Percentiles rank a stretch among this genome's conserved stretches.
Conservation (phyloP, 371 early-diverging fungal genomes). For the Dichotomocladium elegans region DNA sequence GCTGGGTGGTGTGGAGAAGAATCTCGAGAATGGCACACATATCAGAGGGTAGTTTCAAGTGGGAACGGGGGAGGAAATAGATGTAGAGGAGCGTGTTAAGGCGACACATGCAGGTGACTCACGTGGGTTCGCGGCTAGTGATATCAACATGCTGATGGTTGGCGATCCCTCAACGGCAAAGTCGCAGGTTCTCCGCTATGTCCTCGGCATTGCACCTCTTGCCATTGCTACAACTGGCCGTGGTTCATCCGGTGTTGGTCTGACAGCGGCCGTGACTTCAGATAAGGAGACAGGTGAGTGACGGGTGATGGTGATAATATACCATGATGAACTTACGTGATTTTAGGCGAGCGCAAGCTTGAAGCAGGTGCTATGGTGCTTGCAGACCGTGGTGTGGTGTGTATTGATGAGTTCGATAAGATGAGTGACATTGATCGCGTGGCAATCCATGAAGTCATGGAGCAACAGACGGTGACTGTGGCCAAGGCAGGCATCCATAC, state of each 20-base stretch:
- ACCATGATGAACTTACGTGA: neutral
- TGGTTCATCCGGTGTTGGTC: slow-evolving; percentile 97
- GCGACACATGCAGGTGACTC: slow-evolving; percentile 16
- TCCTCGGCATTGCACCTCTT: slow-evolving; percentile 87
- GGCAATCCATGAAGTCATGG: slow-evolving; percentile 99
- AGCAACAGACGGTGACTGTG: slow-evolving; percentile 98
- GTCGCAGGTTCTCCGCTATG: slow-evolving; percentile 90
- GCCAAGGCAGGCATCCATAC: slow-evolving; percentile 99
- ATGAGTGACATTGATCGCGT: slow-evolving; percentile 99
- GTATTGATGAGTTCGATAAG: slow-evolving; percentile 99
- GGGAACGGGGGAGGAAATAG: neutral
- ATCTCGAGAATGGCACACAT: slow-evolving; percentile 91
- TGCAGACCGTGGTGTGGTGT: slow-evolving; percentile 98
- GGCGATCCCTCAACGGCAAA: slow-evolving; percentile 99
- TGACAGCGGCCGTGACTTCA: slow-evolving; percentile 93
- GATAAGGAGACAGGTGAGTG: slow-evolving; percentile 73
- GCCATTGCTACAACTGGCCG: slow-evolving; percentile 96
- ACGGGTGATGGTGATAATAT: neutral
- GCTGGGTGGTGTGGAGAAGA: slow-evolving; percentile 96
- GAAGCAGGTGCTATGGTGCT: slow-evolving; percentile 99
- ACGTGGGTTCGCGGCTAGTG: slow-evolving; percentile 42
- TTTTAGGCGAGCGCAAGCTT: slow-evolving; percentile 74
- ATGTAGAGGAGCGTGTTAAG: no score
- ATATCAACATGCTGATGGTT: slow-evolving; percentile 95
- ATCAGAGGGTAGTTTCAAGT: slow-evolving; percentile 76